Base-by-base conservation (phyloP, 371 early-diverging fungal species). In the Rhizomucor miehei region DNA sequence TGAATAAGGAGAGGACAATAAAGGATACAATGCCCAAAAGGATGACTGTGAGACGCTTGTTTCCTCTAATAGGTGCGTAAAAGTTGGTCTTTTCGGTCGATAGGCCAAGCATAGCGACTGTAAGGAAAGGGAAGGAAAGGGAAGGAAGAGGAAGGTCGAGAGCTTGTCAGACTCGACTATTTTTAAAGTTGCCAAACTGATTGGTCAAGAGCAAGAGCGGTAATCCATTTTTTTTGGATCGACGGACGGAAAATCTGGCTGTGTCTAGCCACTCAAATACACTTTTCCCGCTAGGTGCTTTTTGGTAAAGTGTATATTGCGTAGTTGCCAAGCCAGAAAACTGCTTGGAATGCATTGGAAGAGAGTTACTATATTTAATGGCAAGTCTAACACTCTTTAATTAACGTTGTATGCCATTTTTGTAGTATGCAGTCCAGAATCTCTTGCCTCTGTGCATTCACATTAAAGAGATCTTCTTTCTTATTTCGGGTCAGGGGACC, bases 51-150 rank as follows among this genome's bases (percentile, higher is more conserved):
- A 69, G 39, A 38, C 73, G 64, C 52, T 49, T 58, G 57, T 69
- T 73, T 39, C 73, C 67, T 52, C 73, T 60, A 14, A 68, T 37
- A 40, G 65, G 56, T 48, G 62, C 49, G 24, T 70, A 61, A 12
- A 63, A 17, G 24, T 57, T 20, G 34, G 66, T 44, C 36, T 71
- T 71, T 55, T 71, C 67, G 41, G 67, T 51, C 19, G 60, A 52
- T 6, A 65, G 57, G 41, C 49, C 60, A 54, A 45, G 43, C 51
- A 56, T 51, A 24, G 48, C 46, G 46, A 14, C 12, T 3, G 16
- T 13, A 3, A 48, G 19, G 40, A 36, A 36, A 16, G 35, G n/a
- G 47, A 46, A 47, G 13, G 21, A 46, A 48, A 6, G 14, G 44
- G 39, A 37, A 38, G 44, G 44, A 35, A 43, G 19, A 56, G 47